These are phyloP conservation scores for Candida silvatica DNA, from an alignment of 805 yeast genomes.

Conservation along the genomic window DNA sequence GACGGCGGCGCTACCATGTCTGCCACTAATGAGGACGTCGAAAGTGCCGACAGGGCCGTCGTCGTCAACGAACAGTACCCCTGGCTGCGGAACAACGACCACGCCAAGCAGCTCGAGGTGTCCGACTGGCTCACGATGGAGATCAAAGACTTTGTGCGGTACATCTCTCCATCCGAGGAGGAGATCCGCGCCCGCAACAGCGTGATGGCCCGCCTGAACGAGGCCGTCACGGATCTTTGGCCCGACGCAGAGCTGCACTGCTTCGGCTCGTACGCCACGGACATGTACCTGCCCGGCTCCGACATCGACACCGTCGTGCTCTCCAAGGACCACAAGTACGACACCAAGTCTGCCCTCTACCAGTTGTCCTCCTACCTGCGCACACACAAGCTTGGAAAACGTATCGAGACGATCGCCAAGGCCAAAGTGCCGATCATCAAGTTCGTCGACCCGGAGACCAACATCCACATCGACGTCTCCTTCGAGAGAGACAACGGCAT, in stretches of 20 bases:
- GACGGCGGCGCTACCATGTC: constrained; percentile 30
- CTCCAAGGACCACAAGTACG: constrained; percentile 51
- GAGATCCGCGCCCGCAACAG: constrained; percentile 64
- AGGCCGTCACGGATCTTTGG: constrained; percentile 53
- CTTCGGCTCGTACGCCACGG: constrained; percentile 94
- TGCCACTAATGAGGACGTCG: constrained; percentile 38
- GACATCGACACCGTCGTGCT: constrained; percentile 91
- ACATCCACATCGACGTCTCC: constrained; percentile 79
- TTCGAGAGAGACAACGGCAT: constrained; percentile 81
- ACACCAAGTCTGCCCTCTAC: constrained; percentile 57
- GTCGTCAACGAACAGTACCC: constrained; percentile 39
- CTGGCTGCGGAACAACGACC: constrained; percentile 76
- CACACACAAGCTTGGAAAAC: constrained; percentile 49
- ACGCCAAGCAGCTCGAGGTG: constrained; percentile 65
- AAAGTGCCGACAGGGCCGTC: constrained; percentile 17
- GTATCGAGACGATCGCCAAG: constrained; percentile 77
- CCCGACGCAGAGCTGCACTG: constrained; percentile 71
- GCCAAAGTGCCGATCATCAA: constrained; percentile 95
- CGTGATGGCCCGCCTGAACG: constrained; percentile 53
- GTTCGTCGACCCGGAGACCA: constrained; percentile 64
- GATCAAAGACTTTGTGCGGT: constrained; percentile 74
- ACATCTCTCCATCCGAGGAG: constrained; percentile 72
- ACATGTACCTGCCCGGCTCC: constrained; percentile 85
- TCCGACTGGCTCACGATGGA: constrained; percentile 85
- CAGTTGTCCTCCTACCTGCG: constrained; percentile 66